phyloP scores from a whole-genome alignment of 768 basidiomycete genomes.

The Lactarius hatsudake region DNA sequence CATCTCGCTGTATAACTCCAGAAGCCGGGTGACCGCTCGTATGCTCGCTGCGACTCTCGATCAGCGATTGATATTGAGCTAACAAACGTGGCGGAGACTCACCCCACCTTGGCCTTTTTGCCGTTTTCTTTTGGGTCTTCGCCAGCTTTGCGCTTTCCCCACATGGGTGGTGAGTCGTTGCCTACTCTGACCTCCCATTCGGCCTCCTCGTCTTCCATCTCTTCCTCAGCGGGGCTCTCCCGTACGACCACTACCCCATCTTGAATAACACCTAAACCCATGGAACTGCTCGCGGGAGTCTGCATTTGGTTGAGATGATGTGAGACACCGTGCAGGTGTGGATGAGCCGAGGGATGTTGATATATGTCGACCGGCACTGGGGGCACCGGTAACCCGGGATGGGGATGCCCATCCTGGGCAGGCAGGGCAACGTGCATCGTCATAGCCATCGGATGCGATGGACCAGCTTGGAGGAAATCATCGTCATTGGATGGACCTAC shows the following conservation, averaged over 20 bases:
- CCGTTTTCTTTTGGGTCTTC: conserved; percentile 36
- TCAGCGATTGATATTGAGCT: background rate
- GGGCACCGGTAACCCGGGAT: conserved; percentile 17
- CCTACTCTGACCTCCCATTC: conserved; percentile 71
- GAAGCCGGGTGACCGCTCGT: conserved; percentile 2
- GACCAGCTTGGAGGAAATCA: conserved; percentile 24
- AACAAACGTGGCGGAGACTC: conserved; percentile 26
- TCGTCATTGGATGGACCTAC: conserved; percentile 24
- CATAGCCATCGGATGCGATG: conserved; percentile 24
- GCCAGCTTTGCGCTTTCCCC: conserved; percentile 58
- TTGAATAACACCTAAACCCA: conserved; percentile 28
- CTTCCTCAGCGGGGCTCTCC: conserved; percentile 57
- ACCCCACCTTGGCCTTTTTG: conserved; percentile 49
- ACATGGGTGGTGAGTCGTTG: conserved; percentile 57
- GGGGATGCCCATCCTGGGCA: conserved; percentile 17
- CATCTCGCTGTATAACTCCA: conserved; percentile 10
- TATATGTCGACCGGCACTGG: conserved; percentile 24
- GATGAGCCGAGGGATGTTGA: conserved; percentile 15
- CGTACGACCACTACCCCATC: conserved; percentile 34
- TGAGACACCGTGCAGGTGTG: conserved; percentile 17
- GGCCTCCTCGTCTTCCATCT: conserved; percentile 60
- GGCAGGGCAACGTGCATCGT: conserved; percentile 23
- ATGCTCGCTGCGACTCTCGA: conserved; percentile 1
- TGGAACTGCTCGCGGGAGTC: conserved; percentile 27
- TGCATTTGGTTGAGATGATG: conserved; percentile 19